Percentiles rank a stretch among this genome's conserved stretches.
Evolutionary conservation across 345 rosid species (phyloP).

Genomic region (Clarkia xantiana): DNA sequence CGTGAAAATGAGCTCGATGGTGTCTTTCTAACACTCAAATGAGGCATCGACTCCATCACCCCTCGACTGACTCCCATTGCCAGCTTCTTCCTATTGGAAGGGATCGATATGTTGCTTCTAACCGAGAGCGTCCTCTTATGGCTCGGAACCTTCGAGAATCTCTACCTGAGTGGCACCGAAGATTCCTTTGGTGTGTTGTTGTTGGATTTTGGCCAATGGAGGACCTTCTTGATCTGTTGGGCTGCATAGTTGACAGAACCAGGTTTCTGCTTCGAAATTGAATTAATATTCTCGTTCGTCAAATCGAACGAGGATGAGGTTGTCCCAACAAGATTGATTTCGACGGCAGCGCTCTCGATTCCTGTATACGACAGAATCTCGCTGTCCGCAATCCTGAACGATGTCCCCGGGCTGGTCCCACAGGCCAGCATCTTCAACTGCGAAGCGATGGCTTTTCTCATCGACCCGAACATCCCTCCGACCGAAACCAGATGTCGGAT

Average conservation of each 20-base stretch:
- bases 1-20: too few species aligned
- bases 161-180: too few species aligned
- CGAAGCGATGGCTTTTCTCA: slow-evolving; percentile 63
- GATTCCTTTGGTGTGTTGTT: too few species aligned
- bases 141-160: too few species aligned
- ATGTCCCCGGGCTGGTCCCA: slow-evolving; percentile 76
- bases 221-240: slow-evolving; percentile 35
- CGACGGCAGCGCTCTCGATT: slow-evolving; percentile 35
- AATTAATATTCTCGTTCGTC: slow-evolving; percentile 24
- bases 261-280: slow-evolving; percentile 25
- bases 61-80: slow-evolving; percentile 50
- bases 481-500: slow-evolving; percentile 68
- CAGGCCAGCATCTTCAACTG: slow-evolving; percentile 59
- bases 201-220: too few species aligned
- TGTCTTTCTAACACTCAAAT: too few species aligned
- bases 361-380: slow-evolving; percentile 67
- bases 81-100: slow-evolving; percentile 58
- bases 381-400: slow-evolving; percentile 54
- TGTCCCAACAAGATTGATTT: slow-evolving; percentile 23
- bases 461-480: slow-evolving; percentile 56
- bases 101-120: slow-evolving; percentile 68
- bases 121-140: slow-evolving; percentile 69
- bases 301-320: slow-evolving; percentile 35
- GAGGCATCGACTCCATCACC: slow-evolving; percentile 29
- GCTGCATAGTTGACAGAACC: slow-evolving; percentile 23